Evolutionary conservation across 2,329 filamentous ascomycete genomes (phyloP), one percentile per base, ranked within the genome.

Genomic region (Ophiostoma australiae): DNA sequence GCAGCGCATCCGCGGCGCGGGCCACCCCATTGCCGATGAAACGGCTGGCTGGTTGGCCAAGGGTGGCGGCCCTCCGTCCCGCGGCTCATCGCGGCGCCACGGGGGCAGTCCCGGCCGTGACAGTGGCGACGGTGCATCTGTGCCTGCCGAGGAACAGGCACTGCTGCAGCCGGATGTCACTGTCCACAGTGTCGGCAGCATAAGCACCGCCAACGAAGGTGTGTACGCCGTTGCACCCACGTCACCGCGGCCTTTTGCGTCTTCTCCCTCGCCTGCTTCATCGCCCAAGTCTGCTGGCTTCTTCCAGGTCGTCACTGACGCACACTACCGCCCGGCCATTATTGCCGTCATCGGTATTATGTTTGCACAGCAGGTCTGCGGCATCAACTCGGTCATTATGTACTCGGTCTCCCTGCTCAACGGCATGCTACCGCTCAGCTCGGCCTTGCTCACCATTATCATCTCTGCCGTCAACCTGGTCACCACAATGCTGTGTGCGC

Each of bases 331-430:
- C 3, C 89, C 88, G 0, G 91, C 91, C 69, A 89, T 96, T 70
- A 84, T 95, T 72, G 93, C 94, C 4, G 92, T 97, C 3, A 86
- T 97, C 15, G 93, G 92, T 0, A 90, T 97, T 75, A 97, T 98
- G 94, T 85, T 94, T 72, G 90, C 92, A 0, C 95, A 98, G 79
- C 95, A 99, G 79, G 84, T 97, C 52, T 94, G 91, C 72, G 94
- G 93, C 67, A 94, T 98, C 82, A 98, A 99, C 85, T 94, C 91
- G 72, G 94, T 98, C 77, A 91, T 98, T 80, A 97, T 99, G 94
- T 99, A 99, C 80, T 97, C 94, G 1, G 95, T 98, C 6, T 93
- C 92, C 0, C 88, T 99, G 0, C 86, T 99, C 17, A 88, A 91
- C 41, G 89, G 89, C 73, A 86, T 98, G 1, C 86, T 99, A 0